Percentiles rank a stretch among this genome's conserved stretches.
phyloP scores from a whole-genome alignment of 176 grass and related monocot species.

The Oryza officinalis region DNA sequence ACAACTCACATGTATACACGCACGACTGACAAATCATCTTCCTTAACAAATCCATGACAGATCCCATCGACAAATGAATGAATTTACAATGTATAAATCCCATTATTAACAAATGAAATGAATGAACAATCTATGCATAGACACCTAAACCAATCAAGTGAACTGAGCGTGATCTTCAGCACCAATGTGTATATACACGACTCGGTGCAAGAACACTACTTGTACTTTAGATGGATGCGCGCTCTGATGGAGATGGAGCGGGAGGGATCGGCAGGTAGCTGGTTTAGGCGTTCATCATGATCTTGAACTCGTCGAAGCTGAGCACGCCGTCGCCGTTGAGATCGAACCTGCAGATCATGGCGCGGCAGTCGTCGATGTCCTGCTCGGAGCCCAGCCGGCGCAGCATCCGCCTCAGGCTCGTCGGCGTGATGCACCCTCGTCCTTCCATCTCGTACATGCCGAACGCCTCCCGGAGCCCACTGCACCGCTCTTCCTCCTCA shows the following conservation, averaged over 20 bases:
- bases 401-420: constrained; percentile 42
- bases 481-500: constrained; percentile 1
- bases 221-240: background rate
- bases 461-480: constrained; percentile 18
- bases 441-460: constrained; percentile 48
- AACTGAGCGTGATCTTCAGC: background rate
- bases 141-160: background rate
- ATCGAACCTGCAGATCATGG: constrained; percentile 61
- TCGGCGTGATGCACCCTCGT: constrained; percentile 42
- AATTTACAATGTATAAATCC: background rate
- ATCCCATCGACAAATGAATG: background rate
- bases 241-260: too few relatives aligned
- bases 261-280: background rate
- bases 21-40: too few relatives aligned
- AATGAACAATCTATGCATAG: background rate
- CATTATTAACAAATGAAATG: background rate
- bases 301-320: constrained; percentile 62
- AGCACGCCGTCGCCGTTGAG: constrained; percentile 53
- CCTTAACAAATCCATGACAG: too few relatives aligned
- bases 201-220: background rate
- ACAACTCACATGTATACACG: too few relatives aligned
- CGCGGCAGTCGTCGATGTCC: constrained; percentile 38
- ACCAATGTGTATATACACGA: background rate
- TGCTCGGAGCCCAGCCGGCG: constrained; percentile 23
- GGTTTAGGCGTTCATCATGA: constrained; percentile 48